Evolutionary conservation across 2,329 filamentous ascomycete genomes (phyloP).

Genomic region (Penicillium sp.): DNA sequence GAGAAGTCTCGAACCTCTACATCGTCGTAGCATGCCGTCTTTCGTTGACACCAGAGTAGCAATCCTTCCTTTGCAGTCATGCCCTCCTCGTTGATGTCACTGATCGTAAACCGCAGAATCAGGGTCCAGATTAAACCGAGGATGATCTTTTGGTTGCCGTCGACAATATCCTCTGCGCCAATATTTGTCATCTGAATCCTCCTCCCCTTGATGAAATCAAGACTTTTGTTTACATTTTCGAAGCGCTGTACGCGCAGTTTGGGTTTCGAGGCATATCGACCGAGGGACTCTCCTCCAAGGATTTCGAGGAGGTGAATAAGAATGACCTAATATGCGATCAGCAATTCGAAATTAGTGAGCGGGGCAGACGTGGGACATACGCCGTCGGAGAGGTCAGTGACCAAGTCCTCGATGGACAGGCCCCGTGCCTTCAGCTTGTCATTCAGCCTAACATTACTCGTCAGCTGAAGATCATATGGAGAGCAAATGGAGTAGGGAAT

Average conservation of each 20-base stretch:
- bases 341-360: background rate
- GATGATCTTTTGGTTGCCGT: constrained; percentile 97
- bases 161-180: constrained; percentile 95
- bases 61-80: constrained; percentile 96
- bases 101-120: constrained; percentile 97
- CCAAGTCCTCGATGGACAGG: constrained; percentile 81
- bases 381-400: constrained; percentile 87
- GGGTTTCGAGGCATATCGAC: constrained; percentile 92
- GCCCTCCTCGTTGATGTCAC: constrained; percentile 96
- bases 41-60: constrained; percentile 94
- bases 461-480: background rate
- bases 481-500: constrained; percentile 5
- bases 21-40: constrained; percentile 97
- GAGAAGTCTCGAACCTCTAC: constrained; percentile 96
- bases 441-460: constrained; percentile 69
- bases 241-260: constrained; percentile 96
- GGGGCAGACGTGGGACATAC: constrained; percentile 55
- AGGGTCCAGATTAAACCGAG: constrained; percentile 96
- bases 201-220: constrained; percentile 87
- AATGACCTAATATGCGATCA: constrained; percentile 62
- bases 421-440: constrained; percentile 81
- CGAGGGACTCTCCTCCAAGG: constrained; percentile 88
- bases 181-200: constrained; percentile 98
- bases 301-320: constrained; percentile 97
- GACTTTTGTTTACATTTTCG: constrained; percentile 94